phyloP scores from a whole-genome alignment of 2,329 filamentous ascomycete species.

The Sporothrix luriei region DNA sequence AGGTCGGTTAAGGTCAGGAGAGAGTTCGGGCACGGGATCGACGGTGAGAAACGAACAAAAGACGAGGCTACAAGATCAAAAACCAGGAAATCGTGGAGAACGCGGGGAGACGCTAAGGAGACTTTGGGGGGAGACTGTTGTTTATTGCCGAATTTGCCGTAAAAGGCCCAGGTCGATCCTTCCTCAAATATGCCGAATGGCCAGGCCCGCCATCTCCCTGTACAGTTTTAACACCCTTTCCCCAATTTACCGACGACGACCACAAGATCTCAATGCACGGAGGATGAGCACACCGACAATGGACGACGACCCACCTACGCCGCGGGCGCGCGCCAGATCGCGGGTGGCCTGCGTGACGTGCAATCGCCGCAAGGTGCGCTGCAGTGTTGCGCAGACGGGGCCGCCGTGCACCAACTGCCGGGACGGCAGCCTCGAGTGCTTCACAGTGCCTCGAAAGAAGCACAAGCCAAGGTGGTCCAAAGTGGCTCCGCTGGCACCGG shows the following conservation, averaged over 20 bases:
- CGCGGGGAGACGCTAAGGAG: conserved; percentile 21
- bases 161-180: neutral
- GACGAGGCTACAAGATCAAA: neutral
- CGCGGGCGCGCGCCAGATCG: neutral
- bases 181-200: conserved; percentile 22
- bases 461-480: conserved; percentile 14
- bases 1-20: neutral
- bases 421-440: neutral
- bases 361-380: conserved; percentile 26
- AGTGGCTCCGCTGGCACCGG: neutral
- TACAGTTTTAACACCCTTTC: neutral
- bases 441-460: conserved; percentile 24
- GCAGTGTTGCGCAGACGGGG: conserved; percentile 24
- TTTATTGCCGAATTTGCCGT: conserved; percentile 21
- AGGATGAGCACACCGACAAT: neutral
- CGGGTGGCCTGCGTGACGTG: conserved; percentile 24
- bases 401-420: conserved; percentile 27
- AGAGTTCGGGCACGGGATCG: neutral
- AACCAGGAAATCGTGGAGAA: conserved; percentile 23
- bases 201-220: conserved; percentile 8
- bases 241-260: neutral
- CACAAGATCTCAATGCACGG: neutral
- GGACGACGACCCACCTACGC: neutral
- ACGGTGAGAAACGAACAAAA: neutral
- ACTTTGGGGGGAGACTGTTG: neutral